Percentiles rank a stretch among this genome's conserved stretches.
These are phyloP conservation scores for Geoglossum glabrum DNA, from an alignment of 495 filamentous ascomycete species.

Conservation along the genomic window DNA sequence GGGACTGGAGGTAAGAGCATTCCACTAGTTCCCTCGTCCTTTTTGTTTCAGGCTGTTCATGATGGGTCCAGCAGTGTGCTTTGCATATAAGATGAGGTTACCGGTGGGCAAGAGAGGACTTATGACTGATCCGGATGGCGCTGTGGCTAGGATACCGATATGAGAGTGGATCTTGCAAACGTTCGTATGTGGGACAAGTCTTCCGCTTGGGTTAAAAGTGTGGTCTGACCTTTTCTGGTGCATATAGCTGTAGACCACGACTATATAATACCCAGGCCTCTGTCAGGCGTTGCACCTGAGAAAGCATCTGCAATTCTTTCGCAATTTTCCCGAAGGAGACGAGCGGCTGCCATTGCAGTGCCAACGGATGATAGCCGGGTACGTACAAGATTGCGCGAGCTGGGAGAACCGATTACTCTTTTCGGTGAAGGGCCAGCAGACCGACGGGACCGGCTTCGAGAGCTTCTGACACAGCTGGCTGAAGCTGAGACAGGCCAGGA, in stretches of 20 bases:
- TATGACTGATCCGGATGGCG: slow-evolving; percentile 14
- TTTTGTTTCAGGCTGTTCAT: slow-evolving; percentile 3
- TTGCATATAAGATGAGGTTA: slow-evolving; percentile 1
- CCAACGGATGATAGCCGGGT: slow-evolving; percentile 88
- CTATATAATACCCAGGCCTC: slow-evolving; percentile 54
- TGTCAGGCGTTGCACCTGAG: slow-evolving; percentile 63
- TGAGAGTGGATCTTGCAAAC: slow-evolving; percentile 57
- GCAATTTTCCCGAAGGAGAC: slow-evolving; percentile 76
- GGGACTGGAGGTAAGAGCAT: slow-evolving; percentile 39
- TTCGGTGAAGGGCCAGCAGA: slow-evolving; percentile 86
- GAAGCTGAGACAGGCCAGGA: slow-evolving; percentile 35
- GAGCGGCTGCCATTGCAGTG: slow-evolving; percentile 78
- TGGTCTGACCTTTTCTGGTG: neutral
- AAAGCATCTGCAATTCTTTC: slow-evolving; percentile 73
- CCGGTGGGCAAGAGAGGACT: slow-evolving; percentile 4
- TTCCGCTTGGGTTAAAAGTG: neutral
- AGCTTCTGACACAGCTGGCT: slow-evolving; percentile 53
- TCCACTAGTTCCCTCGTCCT: neutral
- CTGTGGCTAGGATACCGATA: slow-evolving; percentile 32
- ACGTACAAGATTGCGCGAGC: slow-evolving; percentile 53
- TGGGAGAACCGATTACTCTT: slow-evolving; percentile 81
- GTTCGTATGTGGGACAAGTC: slow-evolving; percentile 39
- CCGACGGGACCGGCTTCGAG: slow-evolving; percentile 67
- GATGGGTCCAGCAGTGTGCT: slow-evolving; percentile 2
- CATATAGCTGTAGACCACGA: slow-evolving; percentile 58